phyloP scores from a whole-genome alignment of 495 filamentous ascomycete species.

The Pyrenopolyporus hunteri region DNA sequence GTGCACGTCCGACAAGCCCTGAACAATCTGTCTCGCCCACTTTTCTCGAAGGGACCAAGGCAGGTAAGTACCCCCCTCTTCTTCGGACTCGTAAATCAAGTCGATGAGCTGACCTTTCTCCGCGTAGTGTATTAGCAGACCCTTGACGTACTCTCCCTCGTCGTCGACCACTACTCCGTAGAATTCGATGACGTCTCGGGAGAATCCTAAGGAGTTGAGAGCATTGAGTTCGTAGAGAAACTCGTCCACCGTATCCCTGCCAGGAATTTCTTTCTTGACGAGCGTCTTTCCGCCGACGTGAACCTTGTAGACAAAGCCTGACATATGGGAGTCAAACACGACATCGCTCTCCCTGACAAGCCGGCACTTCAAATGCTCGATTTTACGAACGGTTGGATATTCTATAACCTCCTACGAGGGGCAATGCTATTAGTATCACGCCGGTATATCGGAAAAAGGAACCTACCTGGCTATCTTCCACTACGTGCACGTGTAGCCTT shows the following conservation, averaged over 20 bases:
- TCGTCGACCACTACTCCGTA: conserved; percentile 91
- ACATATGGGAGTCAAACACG: conserved; percentile 88
- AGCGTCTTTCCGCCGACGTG: conserved; percentile 67
- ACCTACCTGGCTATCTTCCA: conserved; percentile 85
- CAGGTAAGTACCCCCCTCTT: conserved; percentile 59
- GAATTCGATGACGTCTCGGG: conserved; percentile 82
- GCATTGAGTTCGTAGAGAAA: conserved; percentile 99
- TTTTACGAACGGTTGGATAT: conserved; percentile 76
- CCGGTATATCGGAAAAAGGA: neutral
- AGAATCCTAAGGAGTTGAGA: conserved; percentile 74
- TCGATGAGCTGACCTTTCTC: conserved; percentile 90
- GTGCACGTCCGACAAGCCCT: conserved; percentile 89
- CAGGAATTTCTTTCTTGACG: conserved; percentile 98
- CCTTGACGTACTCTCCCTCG: conserved; percentile 74
- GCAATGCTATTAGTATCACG: conserved; percentile 26
- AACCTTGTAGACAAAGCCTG: conserved; percentile 98
- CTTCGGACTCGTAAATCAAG: conserved; percentile 74
- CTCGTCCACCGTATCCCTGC: conserved; percentile 94
- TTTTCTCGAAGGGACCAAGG: conserved; percentile 79
- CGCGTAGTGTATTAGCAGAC: conserved; percentile 88
- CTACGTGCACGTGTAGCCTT: conserved; percentile 93
- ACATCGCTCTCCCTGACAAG: conserved; percentile 74
- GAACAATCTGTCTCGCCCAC: conserved; percentile 93
- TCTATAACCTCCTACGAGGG: conserved; percentile 76
- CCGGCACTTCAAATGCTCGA: conserved; percentile 75